Percentiles rank a stretch among this genome's conserved stretches.
phyloP scores from a whole-genome alignment of 2,329 filamentous ascomycete genomes.

The Microsporum ferrugineum region DNA sequence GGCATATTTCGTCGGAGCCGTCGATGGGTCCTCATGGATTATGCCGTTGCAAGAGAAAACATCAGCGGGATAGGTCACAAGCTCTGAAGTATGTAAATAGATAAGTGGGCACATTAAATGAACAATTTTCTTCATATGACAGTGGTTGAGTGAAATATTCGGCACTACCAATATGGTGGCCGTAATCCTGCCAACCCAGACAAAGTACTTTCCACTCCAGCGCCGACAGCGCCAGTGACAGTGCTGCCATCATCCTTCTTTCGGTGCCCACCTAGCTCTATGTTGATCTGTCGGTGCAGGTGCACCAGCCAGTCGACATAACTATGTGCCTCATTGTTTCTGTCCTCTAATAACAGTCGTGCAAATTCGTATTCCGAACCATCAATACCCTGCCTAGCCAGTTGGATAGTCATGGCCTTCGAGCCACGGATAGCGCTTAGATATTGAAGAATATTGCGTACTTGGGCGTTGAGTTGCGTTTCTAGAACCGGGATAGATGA shows the following conservation, averaged over 20 bases:
- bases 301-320: conserved; percentile 99
- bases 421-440: conserved; percentile 67
- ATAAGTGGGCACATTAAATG: background rate
- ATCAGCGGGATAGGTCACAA: background rate
- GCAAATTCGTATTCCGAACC: conserved; percentile 97
- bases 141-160: background rate
- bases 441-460: conserved; percentile 85
- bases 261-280: conserved; percentile 54
- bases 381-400: conserved; percentile 84
- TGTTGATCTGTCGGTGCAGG: conserved; percentile 81
- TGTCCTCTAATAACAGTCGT: conserved; percentile 76
- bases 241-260: conserved; percentile 35
- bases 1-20: background rate
- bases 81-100: background rate
- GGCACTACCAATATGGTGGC: conserved; percentile 35
- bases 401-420: conserved; percentile 78
- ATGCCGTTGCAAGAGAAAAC: background rate
- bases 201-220: conserved; percentile 29
- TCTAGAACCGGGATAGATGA: conserved; percentile 72
- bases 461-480: conserved; percentile 88
- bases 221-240: conserved; percentile 12
- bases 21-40: background rate
- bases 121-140: background rate
- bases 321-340: conserved; percentile 94
- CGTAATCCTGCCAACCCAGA: conserved; percentile 37